Conservation (phyloP, 1,284 basidiomycete species). For the Hypsizygus ulmarius region DNA sequence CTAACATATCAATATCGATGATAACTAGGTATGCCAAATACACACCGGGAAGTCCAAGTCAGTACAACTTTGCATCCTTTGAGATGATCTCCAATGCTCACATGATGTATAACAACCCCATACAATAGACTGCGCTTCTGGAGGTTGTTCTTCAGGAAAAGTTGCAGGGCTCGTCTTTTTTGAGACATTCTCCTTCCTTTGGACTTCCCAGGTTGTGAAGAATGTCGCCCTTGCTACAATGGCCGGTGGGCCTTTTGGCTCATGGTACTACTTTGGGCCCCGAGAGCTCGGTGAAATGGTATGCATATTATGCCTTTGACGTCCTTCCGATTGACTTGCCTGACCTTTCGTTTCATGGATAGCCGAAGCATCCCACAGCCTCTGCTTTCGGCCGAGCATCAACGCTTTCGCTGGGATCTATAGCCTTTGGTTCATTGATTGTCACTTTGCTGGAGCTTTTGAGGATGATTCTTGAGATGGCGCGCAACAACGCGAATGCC, state of each 20-base stretch:
- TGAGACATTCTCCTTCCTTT: constrained; percentile 79
- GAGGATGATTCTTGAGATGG: constrained; percentile 61
- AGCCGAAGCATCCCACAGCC: constrained; percentile 72
- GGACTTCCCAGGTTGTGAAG: constrained; percentile 78
- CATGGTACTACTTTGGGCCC: constrained; percentile 77
- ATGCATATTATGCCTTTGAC: constrained; percentile 9
- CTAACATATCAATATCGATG: constrained; percentile 5
- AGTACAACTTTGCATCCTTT: constrained; percentile 15
- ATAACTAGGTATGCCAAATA: constrained; percentile 64
- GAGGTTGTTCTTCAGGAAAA: constrained; percentile 44
- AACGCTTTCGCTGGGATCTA: constrained; percentile 83
- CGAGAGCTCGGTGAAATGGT: constrained; percentile 62
- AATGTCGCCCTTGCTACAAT: constrained; percentile 81
- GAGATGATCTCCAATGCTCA: background rate
- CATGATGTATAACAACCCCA: background rate
- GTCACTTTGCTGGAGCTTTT: constrained; percentile 84
- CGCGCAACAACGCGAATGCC: constrained; percentile 65
- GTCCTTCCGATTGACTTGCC: constrained; percentile 5
- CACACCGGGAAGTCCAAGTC: constrained; percentile 73
- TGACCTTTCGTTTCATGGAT: constrained; percentile 4
- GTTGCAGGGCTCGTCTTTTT: constrained; percentile 74
- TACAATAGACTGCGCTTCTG: constrained; percentile 27
- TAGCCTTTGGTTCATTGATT: constrained; percentile 87
- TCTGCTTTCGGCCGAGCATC: constrained; percentile 79
- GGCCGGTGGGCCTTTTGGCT: constrained; percentile 61